Conservation (phyloP, 148 eudicot genomes). For the Camellia japonica region DNA sequence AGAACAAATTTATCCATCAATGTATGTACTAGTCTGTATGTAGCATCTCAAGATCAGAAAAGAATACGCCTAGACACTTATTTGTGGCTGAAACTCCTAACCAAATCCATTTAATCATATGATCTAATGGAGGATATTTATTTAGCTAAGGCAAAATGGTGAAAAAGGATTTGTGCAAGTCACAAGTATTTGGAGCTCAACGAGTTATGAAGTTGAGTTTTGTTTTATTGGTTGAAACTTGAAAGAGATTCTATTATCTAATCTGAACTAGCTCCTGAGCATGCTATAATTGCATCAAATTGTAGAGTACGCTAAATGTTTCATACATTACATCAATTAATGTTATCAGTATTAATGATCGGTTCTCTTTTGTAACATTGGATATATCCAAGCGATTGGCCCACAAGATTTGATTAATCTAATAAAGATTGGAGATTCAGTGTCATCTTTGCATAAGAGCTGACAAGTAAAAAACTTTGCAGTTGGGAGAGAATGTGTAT, state of each 20-base stretch:
- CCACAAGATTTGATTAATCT: background rate
- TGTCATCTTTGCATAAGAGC: background rate
- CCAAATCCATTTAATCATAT: background rate
- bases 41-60: no score
- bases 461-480: background rate
- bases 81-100: no score
- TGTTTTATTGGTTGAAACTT: background rate
- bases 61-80: no score
- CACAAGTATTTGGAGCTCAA: background rate
- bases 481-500: background rate
- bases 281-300: background rate
- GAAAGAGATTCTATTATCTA: background rate
- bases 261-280: background rate
- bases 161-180: background rate
- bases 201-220: background rate
- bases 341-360: background rate
- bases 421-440: background rate
- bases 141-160: background rate
- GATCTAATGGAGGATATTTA: background rate
- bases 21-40: no score
- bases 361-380: background rate
- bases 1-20: no score
- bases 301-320: background rate
- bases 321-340: background rate
- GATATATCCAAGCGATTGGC: background rate